A percentile compares a stretch with the other conserved stretches of the same genome.
Conservation (phyloP, 805 yeast genomes). For the Suhomyces vadensis region DNA sequence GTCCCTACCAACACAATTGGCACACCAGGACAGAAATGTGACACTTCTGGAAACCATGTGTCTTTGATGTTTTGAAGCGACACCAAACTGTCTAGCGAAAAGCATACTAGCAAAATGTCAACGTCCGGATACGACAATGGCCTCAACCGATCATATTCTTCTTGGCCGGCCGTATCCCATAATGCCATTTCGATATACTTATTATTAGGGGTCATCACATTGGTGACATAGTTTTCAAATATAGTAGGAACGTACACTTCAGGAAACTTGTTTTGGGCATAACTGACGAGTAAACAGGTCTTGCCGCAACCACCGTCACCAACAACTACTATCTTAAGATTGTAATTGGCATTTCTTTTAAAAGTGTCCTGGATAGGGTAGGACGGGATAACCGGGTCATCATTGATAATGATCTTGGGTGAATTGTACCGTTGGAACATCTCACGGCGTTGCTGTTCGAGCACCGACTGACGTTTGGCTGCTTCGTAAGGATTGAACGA, state of each 20-base stretch:
- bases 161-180: constrained; percentile 93
- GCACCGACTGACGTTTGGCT: constrained; percentile 21
- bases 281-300: constrained; percentile 70
- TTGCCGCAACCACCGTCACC: constrained; percentile 95
- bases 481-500: constrained; percentile 29
- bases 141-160: constrained; percentile 77
- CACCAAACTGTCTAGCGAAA: constrained; percentile 60
- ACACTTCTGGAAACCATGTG: constrained; percentile 85
- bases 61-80: constrained; percentile 74
- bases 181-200: constrained; percentile 75
- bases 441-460: constrained; percentile 25
- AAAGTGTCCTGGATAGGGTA: constrained; percentile 30
- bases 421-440: constrained; percentile 22
- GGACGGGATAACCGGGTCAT: constrained; percentile 38
- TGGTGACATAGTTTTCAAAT: constrained; percentile 73
- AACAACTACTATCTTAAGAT: constrained; percentile 70
- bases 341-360: constrained; percentile 19
- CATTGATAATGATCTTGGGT: constrained; percentile 33
- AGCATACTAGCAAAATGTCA: constrained; percentile 73
- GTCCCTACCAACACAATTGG: constrained; percentile 84
- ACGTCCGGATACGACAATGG: constrained; percentile 81
- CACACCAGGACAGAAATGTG: constrained; percentile 76
- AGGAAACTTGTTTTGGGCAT: constrained; percentile 70
- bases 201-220: constrained; percentile 70
- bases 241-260: constrained; percentile 77